A percentile compares a stretch with the other conserved stretches of the same genome.
Evolutionary conservation across 176 grass and related monocot species (phyloP).

Genomic region (Alloteropsis semialata): DNA sequence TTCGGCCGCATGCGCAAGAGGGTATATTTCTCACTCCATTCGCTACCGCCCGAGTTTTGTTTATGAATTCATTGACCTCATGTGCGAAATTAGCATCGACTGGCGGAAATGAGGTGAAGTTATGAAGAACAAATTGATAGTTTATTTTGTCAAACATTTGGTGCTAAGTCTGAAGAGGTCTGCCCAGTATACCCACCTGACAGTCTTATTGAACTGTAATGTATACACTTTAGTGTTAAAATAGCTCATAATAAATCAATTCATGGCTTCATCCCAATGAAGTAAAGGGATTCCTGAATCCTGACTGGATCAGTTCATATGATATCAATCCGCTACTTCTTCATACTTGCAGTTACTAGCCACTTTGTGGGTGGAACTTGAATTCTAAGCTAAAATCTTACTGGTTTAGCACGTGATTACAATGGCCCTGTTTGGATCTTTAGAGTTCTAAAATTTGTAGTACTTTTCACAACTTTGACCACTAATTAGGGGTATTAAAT

Average conservation of each 20-base stretch:
- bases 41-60: not conserved
- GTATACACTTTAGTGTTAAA: not conserved
- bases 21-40: conserved; percentile 34
- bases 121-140: not conserved
- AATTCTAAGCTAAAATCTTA: not conserved
- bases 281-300: not conserved
- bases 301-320: not conserved
- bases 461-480: too few species aligned
- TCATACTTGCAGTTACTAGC: not conserved
- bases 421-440: too few species aligned
- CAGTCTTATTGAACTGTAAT: not conserved
- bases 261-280: not conserved
- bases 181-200: not conserved
- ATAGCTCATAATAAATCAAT: not conserved
- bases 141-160: conserved; percentile 4
- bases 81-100: not conserved
- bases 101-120: not conserved
- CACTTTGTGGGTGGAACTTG: not conserved
- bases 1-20: conserved; percentile 83
- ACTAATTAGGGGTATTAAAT: too few species aligned
- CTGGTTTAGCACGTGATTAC: not conserved
- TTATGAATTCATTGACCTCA: not conserved
- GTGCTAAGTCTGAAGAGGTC: not conserved
- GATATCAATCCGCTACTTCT: not conserved
- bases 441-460: too few species aligned